Evolutionary conservation across 306 rosid genomes (phyloP), one percentile per base, ranked within the genome.

Genomic region (Hylodesmum podocarpum): DNA sequence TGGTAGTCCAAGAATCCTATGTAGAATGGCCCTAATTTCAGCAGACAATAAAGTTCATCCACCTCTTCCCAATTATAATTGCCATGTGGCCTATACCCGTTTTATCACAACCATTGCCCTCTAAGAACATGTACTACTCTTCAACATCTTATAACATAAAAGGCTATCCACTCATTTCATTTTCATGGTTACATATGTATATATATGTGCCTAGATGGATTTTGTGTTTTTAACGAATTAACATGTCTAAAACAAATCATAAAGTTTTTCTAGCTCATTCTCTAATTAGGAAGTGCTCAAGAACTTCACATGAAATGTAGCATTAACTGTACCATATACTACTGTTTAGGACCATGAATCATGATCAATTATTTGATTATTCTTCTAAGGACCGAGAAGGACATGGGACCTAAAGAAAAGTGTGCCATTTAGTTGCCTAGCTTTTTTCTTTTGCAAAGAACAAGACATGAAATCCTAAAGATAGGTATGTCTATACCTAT

Each of bases 1-100:
- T 29, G 69, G 4, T 15, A 12, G 15, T 62, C 36, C 50, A 80
- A 80, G 86, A 84, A 90, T 90, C 94, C 94, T 51, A 80, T 80
- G 83, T 31, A 61, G 76, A 41, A 58, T 72, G 53, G 43, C 75
- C 63, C 72, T 76, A 29, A 19, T 58, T 61, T 61, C 66, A 62
- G 58, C 58, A 22, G 33, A 78, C 77, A 79, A 2, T 47, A 61
- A 58, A 57, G 44, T 28, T 34, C 44, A 69, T 55, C 62, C 49
- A 77, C 1, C 79, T 41, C 57, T 72, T 46, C 57, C 40, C 62
- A 49, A 28, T 70, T 76, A 53, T 82, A 46, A 76, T 54, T 54
- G 28, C 0, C 75, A 36, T 55, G 82, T 77, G 71, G 9, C 39
- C 70, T 81, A 21, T 25, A 18, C 69, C 57, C 31, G 16, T 63